Percentiles rank a stretch among this genome's conserved stretches.
These are phyloP conservation scores for Allomyces macrogynus DNA, from an alignment of 192 early-diverging fungal species.

Conservation along the genomic window DNA sequence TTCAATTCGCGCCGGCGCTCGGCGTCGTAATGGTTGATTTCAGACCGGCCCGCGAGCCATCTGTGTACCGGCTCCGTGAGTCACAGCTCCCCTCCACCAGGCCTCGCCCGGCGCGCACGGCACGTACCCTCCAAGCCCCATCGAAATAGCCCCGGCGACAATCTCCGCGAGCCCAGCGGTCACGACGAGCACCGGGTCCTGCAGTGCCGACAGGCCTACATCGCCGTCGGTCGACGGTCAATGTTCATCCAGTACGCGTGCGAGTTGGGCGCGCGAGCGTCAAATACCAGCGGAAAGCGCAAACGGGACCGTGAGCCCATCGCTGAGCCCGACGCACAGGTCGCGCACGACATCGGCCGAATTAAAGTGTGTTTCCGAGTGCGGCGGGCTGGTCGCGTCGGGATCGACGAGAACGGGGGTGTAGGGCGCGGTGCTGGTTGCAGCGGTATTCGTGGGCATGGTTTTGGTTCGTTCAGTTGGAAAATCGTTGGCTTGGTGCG, in stretches of 20 bases:
- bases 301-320: constrained; percentile 35
- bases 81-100: no score
- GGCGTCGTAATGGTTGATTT: constrained; percentile 39
- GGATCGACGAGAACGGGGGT: not conserved
- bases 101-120: no score
- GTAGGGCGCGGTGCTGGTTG: no score
- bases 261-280: no score
- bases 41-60: constrained; percentile 26
- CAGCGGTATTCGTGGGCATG: no score
- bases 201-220: constrained; percentile 17
- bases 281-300: constrained; percentile 34
- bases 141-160: constrained; percentile 34
- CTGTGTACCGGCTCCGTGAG: no score
- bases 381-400: not conserved
- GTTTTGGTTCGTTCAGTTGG: no score
- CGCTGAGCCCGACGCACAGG: constrained; percentile 10
- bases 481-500: no score
- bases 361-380: constrained; percentile 1
- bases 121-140: constrained; percentile 39
- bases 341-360: constrained; percentile 4
- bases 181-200: constrained; percentile 28
- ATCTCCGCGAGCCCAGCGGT: constrained; percentile 38
- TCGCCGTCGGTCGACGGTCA: no score
- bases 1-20: constrained; percentile 26
- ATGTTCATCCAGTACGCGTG: no score